Percentiles rank a stretch among this genome's conserved stretches.
Conservation (phyloP, 257 asterid genomes). For the Hygrophila difformis region DNA sequence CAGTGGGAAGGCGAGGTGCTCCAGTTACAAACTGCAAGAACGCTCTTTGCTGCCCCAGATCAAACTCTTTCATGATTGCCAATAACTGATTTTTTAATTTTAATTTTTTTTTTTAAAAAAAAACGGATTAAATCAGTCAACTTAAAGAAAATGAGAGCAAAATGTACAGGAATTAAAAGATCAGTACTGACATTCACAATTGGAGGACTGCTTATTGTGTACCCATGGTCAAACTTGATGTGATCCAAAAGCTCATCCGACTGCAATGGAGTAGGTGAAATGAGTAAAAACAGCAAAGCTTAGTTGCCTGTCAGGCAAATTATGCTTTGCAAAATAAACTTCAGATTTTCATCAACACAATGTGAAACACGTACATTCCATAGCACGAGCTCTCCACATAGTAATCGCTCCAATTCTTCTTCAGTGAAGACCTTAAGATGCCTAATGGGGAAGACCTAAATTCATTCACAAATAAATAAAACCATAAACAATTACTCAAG, state of each 20-base stretch:
- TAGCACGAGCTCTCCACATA: constrained; percentile 74
- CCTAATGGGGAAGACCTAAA: constrained; percentile 71
- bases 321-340: constrained; percentile 1
- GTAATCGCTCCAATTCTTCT: constrained; percentile 75
- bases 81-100: constrained; percentile 46
- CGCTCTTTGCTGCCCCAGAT: constrained; percentile 66
- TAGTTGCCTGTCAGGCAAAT: constrained; percentile 4
- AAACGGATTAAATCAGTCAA: background rate
- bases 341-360: constrained; percentile 3
- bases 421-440: constrained; percentile 76
- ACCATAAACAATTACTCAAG: background rate
- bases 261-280: constrained; percentile 30
- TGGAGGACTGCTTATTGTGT: constrained; percentile 84
- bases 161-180: background rate
- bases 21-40: constrained; percentile 96
- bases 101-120: no score
- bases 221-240: constrained; percentile 94
- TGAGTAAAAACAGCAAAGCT: constrained; percentile 3
- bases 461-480: constrained; percentile 2
- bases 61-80: constrained; percentile 76
- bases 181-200: constrained; percentile 48
- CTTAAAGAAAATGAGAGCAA: background rate
- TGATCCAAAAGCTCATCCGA: constrained; percentile 70
- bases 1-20: constrained; percentile 88
- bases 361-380: constrained; percentile 66